Evolutionary conservation across 148 eudicot species (phyloP), one percentile per base, ranked within the genome.

Genomic region (Salicornia ramosissima): DNA sequence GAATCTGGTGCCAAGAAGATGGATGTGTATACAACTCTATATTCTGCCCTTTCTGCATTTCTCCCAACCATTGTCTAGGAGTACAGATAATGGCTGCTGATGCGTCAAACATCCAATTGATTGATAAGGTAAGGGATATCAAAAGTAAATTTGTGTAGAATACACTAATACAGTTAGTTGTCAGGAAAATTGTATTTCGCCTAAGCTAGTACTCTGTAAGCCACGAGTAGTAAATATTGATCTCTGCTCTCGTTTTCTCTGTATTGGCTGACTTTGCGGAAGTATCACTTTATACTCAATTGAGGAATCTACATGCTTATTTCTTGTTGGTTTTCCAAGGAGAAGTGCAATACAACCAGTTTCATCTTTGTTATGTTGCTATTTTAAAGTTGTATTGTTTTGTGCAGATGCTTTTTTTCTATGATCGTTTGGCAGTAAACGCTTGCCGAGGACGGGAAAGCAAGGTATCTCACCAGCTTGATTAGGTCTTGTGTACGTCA

Each of bases 1-100:
- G 96, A 74, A 69, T 87, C 71, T 91, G 97, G 97, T 84, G 89
- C 72, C 80, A 73, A 72, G 97, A 87, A 77, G 95, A 91, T 79
- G 97, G 97, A 2, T 91, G 97, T 71, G 97, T 91, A 22, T 91
- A 82, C 71, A 79, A 78, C 69, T 60, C 83, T 7, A 58, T 91
- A 13, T 81, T 84, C 50, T 91, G 97, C 71, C 92, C 92, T 54
- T 87, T 84, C 66, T 91, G 97, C 68, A 24, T 51, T 53, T 76
- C 73, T 57, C 75, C 83, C 39, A 74, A 73, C 28, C 81, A 71
- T 68, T 91, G 89, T 75, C 83, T 91, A 58, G 97, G 97, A 57
- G 86, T 91, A 29, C 82, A 80, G 68, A 82, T 89, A 45, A 75
- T 89, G 83, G 97, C 97, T 58, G 82, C 97, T 40, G 88, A 89